A percentile compares a stretch with the other conserved stretches of the same genome.
These are phyloP conservation scores for Trifolium repens DNA, from an alignment of 306 rosid species.

Conservation along the genomic window DNA sequence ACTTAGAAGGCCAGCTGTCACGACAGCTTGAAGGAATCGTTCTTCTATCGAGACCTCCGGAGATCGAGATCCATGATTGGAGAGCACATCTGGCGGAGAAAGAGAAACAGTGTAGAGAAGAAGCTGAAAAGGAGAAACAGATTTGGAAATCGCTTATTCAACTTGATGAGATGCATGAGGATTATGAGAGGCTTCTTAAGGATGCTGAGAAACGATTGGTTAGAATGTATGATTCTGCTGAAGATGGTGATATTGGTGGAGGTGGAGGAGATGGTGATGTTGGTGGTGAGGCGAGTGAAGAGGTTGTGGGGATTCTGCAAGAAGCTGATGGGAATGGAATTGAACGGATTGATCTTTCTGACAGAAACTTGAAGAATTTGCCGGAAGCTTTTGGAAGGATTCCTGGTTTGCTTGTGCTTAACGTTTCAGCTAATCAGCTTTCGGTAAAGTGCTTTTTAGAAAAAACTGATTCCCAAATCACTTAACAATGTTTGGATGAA, in stretches of 20 bases:
- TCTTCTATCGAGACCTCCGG: constrained; percentile 63
- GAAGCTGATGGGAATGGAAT: constrained; percentile 69
- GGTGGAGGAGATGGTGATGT: constrained; percentile 22
- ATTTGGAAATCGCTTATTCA: constrained; percentile 61
- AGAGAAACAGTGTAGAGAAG: constrained; percentile 60
- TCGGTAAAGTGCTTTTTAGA: constrained; percentile 45
- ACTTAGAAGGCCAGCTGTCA: constrained; percentile 59
- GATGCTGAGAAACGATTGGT: constrained; percentile 78
- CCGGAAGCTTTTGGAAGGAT: constrained; percentile 89
- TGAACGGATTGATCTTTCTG: constrained; percentile 65
- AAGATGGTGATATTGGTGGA: constrained; percentile 31
- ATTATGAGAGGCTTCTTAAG: constrained; percentile 74
- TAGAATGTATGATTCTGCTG: constrained; percentile 66
- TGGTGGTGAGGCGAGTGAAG: constrained; percentile 62
- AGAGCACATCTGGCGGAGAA: constrained; percentile 63
- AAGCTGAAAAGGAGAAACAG: constrained; percentile 67
- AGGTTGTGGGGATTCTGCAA: constrained; percentile 78
- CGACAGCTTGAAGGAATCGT: constrained; percentile 68
- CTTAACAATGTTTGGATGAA: not conserved
- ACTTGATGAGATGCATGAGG: constrained; percentile 84
- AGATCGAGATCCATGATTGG: constrained; percentile 66
- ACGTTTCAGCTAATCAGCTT: constrained; percentile 72
- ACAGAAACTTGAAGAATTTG: constrained; percentile 57
- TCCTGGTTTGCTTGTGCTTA: constrained; percentile 62
- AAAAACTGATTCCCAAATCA: not conserved